Evolutionary conservation across 495 filamentous ascomycete species (phyloP), one percentile per base, ranked within the genome.

Genomic region (Penicillium nucicola): DNA sequence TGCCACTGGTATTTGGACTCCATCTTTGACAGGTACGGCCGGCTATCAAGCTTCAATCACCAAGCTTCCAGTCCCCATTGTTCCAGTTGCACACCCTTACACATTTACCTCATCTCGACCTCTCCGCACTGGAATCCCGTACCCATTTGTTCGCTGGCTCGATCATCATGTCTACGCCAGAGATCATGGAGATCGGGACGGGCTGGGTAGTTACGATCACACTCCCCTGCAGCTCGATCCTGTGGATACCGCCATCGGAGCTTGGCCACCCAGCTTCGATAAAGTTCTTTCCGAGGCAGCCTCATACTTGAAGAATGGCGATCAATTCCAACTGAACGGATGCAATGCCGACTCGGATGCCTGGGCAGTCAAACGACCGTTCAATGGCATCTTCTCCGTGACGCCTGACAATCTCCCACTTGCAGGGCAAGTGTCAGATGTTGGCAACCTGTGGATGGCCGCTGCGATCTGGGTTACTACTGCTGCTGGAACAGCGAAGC

Each of bases 401-500:
- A 71, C 68, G 4, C 68, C 68, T 2, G 68, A 71, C 39, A 71
- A 71, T 41, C 48, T 69, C 36, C 68, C 68, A 3, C 43, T 71
- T 32, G 66, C 64, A 7, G 66, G 68, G 9, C 46, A 28, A 9
- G 57, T 69, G 13, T 44, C 66, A 18, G 49, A 34, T 12, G 19
- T 47, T 9, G 17, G 50, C 8, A 65, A 66, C 12, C 14, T 71
- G 23, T 69, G 61, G 42, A 48, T 71, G 34, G 55, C 53, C 8
- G 68, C 68, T 14, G 68, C 66, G 4, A 66, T 71, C 18, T 71
- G 68, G 64, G 56, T 71, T 34, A 69, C 68, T 2, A 65, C 66
- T 44, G 66, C 68, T 41, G 66, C 66, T 54, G 68, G 64, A 5
- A 53, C 62, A 4, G 68, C 66, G 12, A 64, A 63, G 20, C 48